phyloP scores from a whole-genome alignment of 2,329 filamentous ascomycete genomes.

The Neofusicoccum laricinum region DNA sequence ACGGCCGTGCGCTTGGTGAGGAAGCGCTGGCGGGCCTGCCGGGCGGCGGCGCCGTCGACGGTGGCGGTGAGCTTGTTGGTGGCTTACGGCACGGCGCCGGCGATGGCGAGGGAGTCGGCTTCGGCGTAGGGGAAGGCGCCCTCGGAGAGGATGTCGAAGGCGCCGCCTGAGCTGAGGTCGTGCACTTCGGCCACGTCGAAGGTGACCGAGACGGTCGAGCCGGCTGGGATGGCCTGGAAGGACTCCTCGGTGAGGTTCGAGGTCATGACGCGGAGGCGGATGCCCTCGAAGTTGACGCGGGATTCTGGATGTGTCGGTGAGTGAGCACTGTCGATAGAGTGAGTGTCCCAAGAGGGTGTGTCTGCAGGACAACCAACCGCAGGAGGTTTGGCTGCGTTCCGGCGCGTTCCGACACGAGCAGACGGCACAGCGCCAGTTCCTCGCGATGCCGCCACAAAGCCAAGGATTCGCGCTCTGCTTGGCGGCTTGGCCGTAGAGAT shows the following conservation, averaged over 20 bases:
- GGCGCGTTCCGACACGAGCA: too few relatives aligned
- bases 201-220: slow-evolving; percentile 50
- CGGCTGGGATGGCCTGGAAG: slow-evolving; percentile 49
- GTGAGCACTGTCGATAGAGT: too few relatives aligned
- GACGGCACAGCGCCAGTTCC: too few relatives aligned
- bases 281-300: slow-evolving; percentile 51
- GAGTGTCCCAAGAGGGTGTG: neutral
- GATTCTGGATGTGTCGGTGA: slow-evolving; percentile 28
- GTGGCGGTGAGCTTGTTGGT: slow-evolving; percentile 58
- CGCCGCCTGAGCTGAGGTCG: slow-evolving; percentile 50
- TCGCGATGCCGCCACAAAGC: neutral
- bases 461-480: neutral
- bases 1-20: slow-evolving; percentile 46
- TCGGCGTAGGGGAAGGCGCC: slow-evolving; percentile 58
- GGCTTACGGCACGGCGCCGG: slow-evolving; percentile 55
- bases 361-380: too few relatives aligned
- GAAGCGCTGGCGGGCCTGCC: slow-evolving; percentile 46
- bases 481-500: neutral
- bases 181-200: slow-evolving; percentile 58
- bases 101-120: slow-evolving; percentile 51
- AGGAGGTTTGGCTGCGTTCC: too few relatives aligned
- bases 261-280: slow-evolving; percentile 48
- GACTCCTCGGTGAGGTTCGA: slow-evolving; percentile 48
- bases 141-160: slow-evolving; percentile 54
- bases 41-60: slow-evolving; percentile 57